A percentile compares a stretch with the other conserved stretches of the same genome.
These are phyloP conservation scores for Amanita rimosa DNA, from an alignment of 768 basidiomycete species.

Conservation along the genomic window DNA sequence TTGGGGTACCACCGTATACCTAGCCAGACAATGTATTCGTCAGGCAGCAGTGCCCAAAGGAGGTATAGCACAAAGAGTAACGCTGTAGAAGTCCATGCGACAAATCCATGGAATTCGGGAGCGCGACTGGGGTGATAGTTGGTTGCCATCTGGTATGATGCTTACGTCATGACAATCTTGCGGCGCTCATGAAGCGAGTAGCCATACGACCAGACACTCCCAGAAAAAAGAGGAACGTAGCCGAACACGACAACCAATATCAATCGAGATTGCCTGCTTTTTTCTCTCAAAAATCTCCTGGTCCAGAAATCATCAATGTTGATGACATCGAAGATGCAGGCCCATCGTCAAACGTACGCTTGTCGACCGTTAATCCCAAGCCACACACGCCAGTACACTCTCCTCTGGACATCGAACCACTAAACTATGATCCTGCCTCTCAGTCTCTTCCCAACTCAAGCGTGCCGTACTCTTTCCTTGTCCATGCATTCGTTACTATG, in stretches of 20 bases:
- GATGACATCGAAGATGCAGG: not conserved
- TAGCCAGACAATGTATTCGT: conserved; percentile 48
- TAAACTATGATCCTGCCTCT: conserved; percentile 27
- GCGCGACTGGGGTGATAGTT: conserved; percentile 47
- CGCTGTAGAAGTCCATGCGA: conserved; percentile 71
- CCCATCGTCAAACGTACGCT: not conserved
- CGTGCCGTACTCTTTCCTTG: conserved; percentile 65
- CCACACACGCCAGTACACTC: conserved; percentile 13
- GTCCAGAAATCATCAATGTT: conserved; percentile 1
- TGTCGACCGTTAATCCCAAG: not conserved
- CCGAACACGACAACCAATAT: not conserved
- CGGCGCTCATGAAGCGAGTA: not conserved
- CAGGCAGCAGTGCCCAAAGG: conserved; percentile 75
- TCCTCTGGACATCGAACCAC: conserved; percentile 38
- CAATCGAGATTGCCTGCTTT: not conserved
- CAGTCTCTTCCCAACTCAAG: conserved; percentile 31
- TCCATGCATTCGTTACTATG: conserved; percentile 47
- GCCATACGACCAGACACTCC: not conserved
- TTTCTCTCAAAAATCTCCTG: not conserved
- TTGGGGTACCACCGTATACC: conserved; percentile 86
- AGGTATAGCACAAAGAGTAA: conserved; percentile 60
- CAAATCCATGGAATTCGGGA: conserved; percentile 86
- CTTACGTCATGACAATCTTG: not conserved
- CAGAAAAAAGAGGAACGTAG: conserved; percentile 1
- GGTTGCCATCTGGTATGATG: not conserved